Conservation (phyloP, 257 asterid species). For the Forsythia suspensa region DNA sequence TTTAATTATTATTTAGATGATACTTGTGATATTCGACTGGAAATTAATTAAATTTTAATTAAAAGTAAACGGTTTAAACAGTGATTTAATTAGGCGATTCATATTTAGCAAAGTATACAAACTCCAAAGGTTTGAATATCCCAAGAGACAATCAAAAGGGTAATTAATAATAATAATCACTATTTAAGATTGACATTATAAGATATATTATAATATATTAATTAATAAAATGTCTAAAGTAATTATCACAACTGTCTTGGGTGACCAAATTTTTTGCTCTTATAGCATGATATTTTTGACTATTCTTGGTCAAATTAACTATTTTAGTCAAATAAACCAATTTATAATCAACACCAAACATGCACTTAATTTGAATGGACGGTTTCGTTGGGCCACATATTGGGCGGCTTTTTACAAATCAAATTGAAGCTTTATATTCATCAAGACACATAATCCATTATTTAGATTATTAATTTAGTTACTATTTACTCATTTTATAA, state of each 20-base stretch:
- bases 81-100: neutral
- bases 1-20: neutral
- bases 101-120: neutral
- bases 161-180: neutral
- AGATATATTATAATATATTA: no score
- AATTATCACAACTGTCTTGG: no score
- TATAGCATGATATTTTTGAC: no score
- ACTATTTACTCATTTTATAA: no score
- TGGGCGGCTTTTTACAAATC: constrained; percentile 18
- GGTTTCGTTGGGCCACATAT: constrained; percentile 28
- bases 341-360: no score
- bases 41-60: neutral
- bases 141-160: constrained; percentile 21
- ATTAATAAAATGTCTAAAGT: no score
- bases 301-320: no score
- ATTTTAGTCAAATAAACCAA: no score
- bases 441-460: no score
- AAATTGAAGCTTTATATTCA: neutral
- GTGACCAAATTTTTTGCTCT: no score
- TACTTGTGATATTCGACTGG: no score
- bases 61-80: neutral
- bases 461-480: no score
- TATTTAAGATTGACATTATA: neutral
- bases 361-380: constrained; percentile 9
- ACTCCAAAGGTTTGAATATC: neutral